A percentile compares a stretch with the other conserved stretches of the same genome.
These are phyloP conservation scores for Euphrasia arctica DNA, from an alignment of 305 asterid genomes.

Conservation along the genomic window DNA sequence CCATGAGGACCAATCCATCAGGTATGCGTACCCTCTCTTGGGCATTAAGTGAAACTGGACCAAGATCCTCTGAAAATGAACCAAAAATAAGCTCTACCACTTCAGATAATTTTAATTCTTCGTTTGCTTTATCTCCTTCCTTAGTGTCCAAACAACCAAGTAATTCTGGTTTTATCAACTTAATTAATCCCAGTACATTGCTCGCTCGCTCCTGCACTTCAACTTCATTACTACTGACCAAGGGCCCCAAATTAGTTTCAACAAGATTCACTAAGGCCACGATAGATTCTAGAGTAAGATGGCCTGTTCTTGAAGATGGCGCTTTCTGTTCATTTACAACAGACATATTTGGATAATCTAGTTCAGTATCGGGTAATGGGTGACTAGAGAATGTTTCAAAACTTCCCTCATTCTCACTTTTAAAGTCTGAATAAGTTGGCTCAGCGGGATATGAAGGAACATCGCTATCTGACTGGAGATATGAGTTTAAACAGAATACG, in stretches of 20 bases:
- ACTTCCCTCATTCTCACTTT: constrained; percentile 33
- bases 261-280: constrained; percentile 56
- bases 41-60: constrained; percentile 77
- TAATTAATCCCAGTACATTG: constrained; percentile 72
- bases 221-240: constrained; percentile 72
- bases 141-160: constrained; percentile 33
- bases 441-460: constrained; percentile 33
- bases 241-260: constrained; percentile 65
- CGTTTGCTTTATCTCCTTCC: constrained; percentile 39
- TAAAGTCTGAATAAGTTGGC: constrained; percentile 30
- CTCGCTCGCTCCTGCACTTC: constrained; percentile 87
- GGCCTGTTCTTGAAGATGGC: constrained; percentile 34
- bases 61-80: constrained; percentile 80
- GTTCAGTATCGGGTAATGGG: constrained; percentile 41
- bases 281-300: constrained; percentile 47
- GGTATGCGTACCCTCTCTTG: constrained; percentile 83
- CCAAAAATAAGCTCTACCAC: constrained; percentile 43
- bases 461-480: constrained; percentile 45
- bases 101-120: constrained; percentile 42
- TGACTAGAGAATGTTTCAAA: constrained; percentile 33
- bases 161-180: constrained; percentile 52
- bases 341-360: constrained; percentile 41
- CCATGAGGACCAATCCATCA: constrained; percentile 65
- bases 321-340: constrained; percentile 32
- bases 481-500: constrained; percentile 55